These are phyloP conservation scores for Knoxia roxburghii DNA, from an alignment of 257 asterid genomes.

Conservation along the genomic window DNA sequence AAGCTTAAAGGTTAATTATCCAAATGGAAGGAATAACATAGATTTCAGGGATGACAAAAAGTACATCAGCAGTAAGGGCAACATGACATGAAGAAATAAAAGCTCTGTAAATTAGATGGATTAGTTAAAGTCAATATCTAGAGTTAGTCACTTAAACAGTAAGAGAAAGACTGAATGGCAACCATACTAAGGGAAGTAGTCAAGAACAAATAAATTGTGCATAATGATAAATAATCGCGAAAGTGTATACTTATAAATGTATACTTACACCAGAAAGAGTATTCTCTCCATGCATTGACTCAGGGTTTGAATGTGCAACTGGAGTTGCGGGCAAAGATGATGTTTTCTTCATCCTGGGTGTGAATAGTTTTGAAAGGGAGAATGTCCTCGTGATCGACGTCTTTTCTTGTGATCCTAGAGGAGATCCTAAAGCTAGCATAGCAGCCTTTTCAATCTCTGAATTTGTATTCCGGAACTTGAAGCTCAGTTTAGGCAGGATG, in stretches of 20 bases:
- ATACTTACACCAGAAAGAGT: slow-evolving; percentile 46
- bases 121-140: neutral
- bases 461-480: slow-evolving; percentile 54
- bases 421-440: slow-evolving; percentile 58
- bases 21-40: neutral
- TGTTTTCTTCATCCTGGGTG: slow-evolving; percentile 52
- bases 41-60: neutral
- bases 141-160: neutral
- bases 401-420: slow-evolving; percentile 44
- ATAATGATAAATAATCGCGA: neutral
- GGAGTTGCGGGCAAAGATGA: slow-evolving; percentile 76
- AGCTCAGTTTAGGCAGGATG: slow-evolving; percentile 71
- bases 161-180: neutral
- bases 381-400: slow-evolving; percentile 45
- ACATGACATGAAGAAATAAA: neutral
- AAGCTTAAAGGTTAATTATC: neutral
- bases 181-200: neutral
- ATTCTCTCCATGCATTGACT: slow-evolving; percentile 64
- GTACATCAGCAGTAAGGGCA: neutral
- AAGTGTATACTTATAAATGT: neutral
- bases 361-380: slow-evolving; percentile 63
- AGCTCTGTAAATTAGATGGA: neutral
- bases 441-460: slow-evolving; percentile 73
- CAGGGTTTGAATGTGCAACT: slow-evolving; percentile 71
- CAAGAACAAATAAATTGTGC: neutral